Evolutionary conservation across 768 basidiomycete genomes (phyloP), one percentile per base, ranked within the genome.

Genomic region (Chalciporus chontae): DNA sequence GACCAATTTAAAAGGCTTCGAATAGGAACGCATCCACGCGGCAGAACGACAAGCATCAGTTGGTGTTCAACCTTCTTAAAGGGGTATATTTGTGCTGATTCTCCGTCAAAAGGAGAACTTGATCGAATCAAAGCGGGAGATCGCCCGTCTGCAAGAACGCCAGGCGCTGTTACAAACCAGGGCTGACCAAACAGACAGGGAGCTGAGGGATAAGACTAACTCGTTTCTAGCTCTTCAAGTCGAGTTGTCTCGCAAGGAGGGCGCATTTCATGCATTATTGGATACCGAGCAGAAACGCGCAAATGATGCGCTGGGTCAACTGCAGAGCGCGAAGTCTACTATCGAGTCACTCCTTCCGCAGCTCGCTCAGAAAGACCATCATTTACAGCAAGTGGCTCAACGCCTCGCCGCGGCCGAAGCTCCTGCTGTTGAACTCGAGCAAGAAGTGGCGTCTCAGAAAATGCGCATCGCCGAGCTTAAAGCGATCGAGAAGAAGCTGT

Each of bases 401-500:
- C 64, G 55, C 45, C 52, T 68, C 17, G 42, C 59, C 38, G 45
- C 51, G 24, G 59, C 54, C 39, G 65, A 68, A 45, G 45, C 49
- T 3, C 55, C 61, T 8, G 51, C 55, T 21, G 32, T 54, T 19
- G 63, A 65, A 52, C 59, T 60, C 24, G 64, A 62, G 24, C 61
- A 62, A 50, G 72, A 73, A 37, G 52, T 56, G 31, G 57, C 43
- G 15, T 38, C 34, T 4, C 38, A 61, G 45, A 53, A 57, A 26
- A 40, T 15, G 18, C 69, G 64, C 43, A 41, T 68, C 18, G 11
- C 42, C 32, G 57, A 69, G 49, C 43, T 69, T 36, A 58, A 70
- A 61, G 59, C 53, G 55, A 27, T 56, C 52, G 51, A 68, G 62
- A 53, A 51, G 63, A 48, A 60, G 67, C 47, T 62, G 46, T n/a